Evolutionary conservation across 495 filamentous ascomycete species (phyloP).

Genomic region (Daldinia bambusicola): DNA sequence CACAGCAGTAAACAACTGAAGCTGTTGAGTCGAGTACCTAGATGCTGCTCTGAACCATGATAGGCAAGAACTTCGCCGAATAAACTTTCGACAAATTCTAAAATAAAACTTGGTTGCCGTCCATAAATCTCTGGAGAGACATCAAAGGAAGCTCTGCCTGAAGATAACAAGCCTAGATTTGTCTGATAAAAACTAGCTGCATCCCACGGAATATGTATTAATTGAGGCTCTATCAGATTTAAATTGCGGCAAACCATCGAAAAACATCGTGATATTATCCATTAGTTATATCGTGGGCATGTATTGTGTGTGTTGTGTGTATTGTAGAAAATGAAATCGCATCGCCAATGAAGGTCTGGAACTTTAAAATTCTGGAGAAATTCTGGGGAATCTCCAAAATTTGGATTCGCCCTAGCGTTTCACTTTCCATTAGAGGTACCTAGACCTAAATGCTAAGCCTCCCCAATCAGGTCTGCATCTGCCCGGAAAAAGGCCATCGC

Average conservation of each 20-base stretch:
- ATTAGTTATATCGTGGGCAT: too few relatives aligned
- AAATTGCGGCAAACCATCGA: too few relatives aligned
- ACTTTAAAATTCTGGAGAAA: constrained; percentile 16
- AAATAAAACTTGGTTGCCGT: background rate
- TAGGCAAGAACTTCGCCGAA: background rate
- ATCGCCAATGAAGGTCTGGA: constrained; percentile 20
- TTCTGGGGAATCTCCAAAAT: constrained; percentile 6
- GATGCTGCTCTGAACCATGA: background rate
- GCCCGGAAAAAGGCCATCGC: constrained; percentile 5
- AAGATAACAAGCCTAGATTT: too few relatives aligned
- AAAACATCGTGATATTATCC: too few relatives aligned
- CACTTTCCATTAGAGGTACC: background rate
- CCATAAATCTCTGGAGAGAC: too few relatives aligned
- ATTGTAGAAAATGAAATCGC: background rate
- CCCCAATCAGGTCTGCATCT: too few relatives aligned
- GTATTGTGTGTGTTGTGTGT: too few relatives aligned
- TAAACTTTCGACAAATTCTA: background rate
- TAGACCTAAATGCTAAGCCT: constrained; percentile 15
- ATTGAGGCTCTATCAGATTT: too few relatives aligned
- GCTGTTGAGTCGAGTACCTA: background rate
- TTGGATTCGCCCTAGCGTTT: constrained; percentile 5
- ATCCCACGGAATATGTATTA: too few relatives aligned
- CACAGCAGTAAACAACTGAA: background rate
- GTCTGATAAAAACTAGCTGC: too few relatives aligned
- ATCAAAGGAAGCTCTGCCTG: too few relatives aligned